Percentiles rank a stretch among this genome's conserved stretches.
These are phyloP conservation scores for Kluyveromyces starmeri DNA, from an alignment of 805 yeast genomes.

Conservation along the genomic window DNA sequence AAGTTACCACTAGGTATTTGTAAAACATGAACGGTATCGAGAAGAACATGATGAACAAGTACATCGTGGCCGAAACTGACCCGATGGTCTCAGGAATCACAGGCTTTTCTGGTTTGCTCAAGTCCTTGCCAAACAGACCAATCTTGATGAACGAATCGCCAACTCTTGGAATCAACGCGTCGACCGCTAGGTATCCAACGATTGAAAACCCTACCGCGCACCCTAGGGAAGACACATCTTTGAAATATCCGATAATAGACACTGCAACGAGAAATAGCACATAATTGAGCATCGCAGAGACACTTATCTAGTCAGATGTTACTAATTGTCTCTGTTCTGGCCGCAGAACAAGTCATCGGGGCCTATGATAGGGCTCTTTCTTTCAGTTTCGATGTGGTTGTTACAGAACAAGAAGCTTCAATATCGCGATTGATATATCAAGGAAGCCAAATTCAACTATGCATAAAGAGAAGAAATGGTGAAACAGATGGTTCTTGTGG, in stretches of 20 bases:
- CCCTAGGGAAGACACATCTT: slow-evolving; percentile 17
- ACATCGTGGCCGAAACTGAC: slow-evolving; percentile 75
- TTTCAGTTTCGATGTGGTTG: too few species aligned
- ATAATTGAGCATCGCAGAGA: not conserved
- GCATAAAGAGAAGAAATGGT: too few species aligned
- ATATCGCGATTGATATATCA: too few species aligned
- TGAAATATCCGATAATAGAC: not conserved
- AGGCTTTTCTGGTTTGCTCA: slow-evolving; percentile 68
- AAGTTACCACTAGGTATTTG: slow-evolving; percentile 57
- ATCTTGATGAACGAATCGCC: slow-evolving; percentile 57
- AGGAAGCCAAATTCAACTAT: too few species aligned
- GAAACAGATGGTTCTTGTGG: too few species aligned
- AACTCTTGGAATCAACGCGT: slow-evolving; percentile 58
- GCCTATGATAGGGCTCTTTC: too few species aligned
- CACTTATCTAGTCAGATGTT: too few species aligned
- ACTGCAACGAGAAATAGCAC: not conserved
- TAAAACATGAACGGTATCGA: slow-evolving; percentile 84
- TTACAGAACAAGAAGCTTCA: too few species aligned
- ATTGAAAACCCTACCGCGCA: slow-evolving; percentile 60
- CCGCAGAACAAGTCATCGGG: too few species aligned
- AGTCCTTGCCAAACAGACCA: slow-evolving; percentile 81
- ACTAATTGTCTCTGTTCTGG: too few species aligned
- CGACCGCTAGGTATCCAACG: slow-evolving; percentile 55
- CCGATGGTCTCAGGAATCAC: slow-evolving; percentile 88
- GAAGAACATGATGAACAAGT: slow-evolving; percentile 69